Conservation (phyloP, 164 flowering plant genomes). For the Macadamia integrifolia region DNA sequence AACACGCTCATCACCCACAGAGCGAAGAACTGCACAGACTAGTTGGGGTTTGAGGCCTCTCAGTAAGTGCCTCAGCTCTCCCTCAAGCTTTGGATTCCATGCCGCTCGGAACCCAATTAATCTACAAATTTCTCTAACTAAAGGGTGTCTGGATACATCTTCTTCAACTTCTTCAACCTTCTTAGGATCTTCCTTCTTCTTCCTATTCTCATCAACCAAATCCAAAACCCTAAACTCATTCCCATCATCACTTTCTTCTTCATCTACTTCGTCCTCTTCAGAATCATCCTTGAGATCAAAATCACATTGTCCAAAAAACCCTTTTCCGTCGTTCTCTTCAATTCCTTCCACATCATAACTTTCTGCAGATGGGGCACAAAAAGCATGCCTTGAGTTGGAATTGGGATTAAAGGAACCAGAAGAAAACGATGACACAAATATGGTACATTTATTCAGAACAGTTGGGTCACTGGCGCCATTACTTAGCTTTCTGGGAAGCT, state of each 20-base stretch:
- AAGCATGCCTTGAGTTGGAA: slow-evolving; percentile 1
- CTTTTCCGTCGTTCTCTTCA: neutral
- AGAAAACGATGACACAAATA: slow-evolving; percentile 23
- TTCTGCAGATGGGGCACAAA: neutral
- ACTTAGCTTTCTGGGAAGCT: neutral
- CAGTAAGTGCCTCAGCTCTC: slow-evolving; percentile 51
- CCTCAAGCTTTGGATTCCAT: slow-evolving; percentile 72
- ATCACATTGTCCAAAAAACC: neutral
- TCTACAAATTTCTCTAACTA: slow-evolving; percentile 70
- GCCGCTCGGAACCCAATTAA: slow-evolving; percentile 40
- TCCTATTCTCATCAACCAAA: slow-evolving; percentile 16
- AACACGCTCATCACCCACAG: slow-evolving; percentile 56
- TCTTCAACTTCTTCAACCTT: slow-evolving; percentile 31
- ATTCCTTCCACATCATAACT: slow-evolving; percentile 7
- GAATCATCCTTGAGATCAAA: slow-evolving; percentile 19
- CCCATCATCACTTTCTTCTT: slow-evolving; percentile 23
- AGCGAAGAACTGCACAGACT: slow-evolving; percentile 70
- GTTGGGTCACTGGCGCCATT: slow-evolving; percentile 1
- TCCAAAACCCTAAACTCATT: slow-evolving; percentile 36
- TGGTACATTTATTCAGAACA: neutral
- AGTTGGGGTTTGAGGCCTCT: slow-evolving; percentile 70
- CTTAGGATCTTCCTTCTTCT: slow-evolving; percentile 14
- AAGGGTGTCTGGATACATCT: slow-evolving; percentile 57
- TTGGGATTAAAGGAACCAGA: slow-evolving; percentile 12
- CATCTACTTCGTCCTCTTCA: slow-evolving; percentile 25